Base-by-base conservation (phyloP, 169 alveolate species). In the Besnoitia besnoiti region DNA sequence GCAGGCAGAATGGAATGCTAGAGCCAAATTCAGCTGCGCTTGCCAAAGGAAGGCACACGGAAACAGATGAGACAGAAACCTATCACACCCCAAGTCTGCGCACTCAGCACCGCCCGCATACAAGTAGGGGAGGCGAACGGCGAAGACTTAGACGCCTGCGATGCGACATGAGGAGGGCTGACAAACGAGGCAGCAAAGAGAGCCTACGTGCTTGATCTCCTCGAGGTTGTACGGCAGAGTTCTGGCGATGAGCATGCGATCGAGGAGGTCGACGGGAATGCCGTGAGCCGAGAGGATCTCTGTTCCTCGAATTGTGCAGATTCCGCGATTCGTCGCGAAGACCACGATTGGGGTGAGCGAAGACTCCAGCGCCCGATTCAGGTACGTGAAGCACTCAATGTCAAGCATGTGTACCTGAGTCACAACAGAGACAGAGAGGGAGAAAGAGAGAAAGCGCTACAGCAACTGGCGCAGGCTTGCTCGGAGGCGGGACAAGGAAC, bases 251-350 rank as follows among this genome's bases (percentile, higher is more conserved):
- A 99, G 95, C 79, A 99, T 97, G 91, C 99, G 97, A 95, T 99
- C 99, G 91, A 99, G 96, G n/a, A 99, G 95, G 97, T 99, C 99
- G 42, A 99, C 99, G 0, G 99, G 99, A 42, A 99, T 98, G 49
- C 99, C 99, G 93, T 99, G 99, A 2, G 99, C 99, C 51, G 99
- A 98, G 51, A 97, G 96, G 94, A 98, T 98, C 50, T 99, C 99
- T 50, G 99, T 99, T 12, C 99, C 99, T 59, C 95, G 85, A 88
- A 95, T 96, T 30, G 95, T 95, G 93, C 97, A 77, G 88, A 97
- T 97, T 42, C 99, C 99, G 93, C 99, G 96, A 92, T 99, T 99
- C 21, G 99, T 99, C 40, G 99, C 99, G 88, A 99, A 96, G 82
- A 99, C 98, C 77, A 99, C 99, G 87, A 99, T 98, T 35, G 99